Percentiles rank a stretch among this genome's conserved stretches.
phyloP scores from a whole-genome alignment of 2,329 filamentous ascomycete species.

The Lithohypha guttulata region DNA sequence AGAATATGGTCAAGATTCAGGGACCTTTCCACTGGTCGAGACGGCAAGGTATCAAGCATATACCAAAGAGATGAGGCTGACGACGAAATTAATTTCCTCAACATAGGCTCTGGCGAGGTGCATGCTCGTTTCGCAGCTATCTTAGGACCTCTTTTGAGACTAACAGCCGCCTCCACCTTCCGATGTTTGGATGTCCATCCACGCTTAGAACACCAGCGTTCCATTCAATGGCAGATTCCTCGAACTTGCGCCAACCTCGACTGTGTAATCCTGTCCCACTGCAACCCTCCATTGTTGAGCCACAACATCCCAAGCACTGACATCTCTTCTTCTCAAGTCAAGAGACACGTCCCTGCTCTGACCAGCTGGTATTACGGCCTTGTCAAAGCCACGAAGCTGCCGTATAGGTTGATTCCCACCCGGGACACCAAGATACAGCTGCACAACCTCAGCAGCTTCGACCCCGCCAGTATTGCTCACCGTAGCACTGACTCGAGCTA shows the following conservation, averaged over 20 bases:
- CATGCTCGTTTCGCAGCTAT: too few relatives aligned
- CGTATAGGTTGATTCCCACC: constrained; percentile 48
- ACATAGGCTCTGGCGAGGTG: too few relatives aligned
- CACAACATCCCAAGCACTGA: constrained; percentile 60
- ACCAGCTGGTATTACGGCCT: constrained; percentile 47
- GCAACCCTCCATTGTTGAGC: constrained; percentile 52
- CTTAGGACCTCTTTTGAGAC: too few relatives aligned
- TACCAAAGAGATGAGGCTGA: too few relatives aligned
- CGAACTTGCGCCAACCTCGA: constrained; percentile 20
- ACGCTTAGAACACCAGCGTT: neutral
- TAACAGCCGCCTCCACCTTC: too few relatives aligned
- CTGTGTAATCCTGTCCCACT: constrained; percentile 18
- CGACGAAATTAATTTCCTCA: too few relatives aligned
- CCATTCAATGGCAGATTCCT: constrained; percentile 15
- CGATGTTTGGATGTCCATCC: too few relatives aligned
- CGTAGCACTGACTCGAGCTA: constrained; percentile 27
- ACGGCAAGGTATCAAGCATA: too few relatives aligned
- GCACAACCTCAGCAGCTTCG: constrained; percentile 10
- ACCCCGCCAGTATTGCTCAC: constrained; percentile 13
- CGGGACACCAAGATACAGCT: constrained; percentile 22
- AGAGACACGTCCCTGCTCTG: constrained; percentile 46
- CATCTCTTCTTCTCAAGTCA: constrained; percentile 52
- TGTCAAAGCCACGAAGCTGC: constrained; percentile 64
- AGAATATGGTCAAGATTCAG: too few relatives aligned
- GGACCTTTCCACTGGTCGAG: too few relatives aligned